phyloP scores from a whole-genome alignment of 306 rosid genomes.

The Vigna nakashimae region DNA sequence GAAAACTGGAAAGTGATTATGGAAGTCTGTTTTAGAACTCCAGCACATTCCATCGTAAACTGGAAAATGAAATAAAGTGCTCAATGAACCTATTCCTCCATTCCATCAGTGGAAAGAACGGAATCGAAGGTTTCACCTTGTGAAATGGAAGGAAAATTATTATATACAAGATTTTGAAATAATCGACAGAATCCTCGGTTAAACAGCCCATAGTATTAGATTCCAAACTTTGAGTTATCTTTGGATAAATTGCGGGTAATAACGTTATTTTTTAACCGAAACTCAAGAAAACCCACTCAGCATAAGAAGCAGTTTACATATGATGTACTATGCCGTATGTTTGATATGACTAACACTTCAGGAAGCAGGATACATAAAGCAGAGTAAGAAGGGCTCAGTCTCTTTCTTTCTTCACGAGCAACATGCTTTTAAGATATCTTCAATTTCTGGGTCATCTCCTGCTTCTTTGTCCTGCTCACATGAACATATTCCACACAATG shows the following conservation, averaged over 20 bases:
- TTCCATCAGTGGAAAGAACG: background rate
- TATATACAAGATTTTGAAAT: slow-evolving; percentile 26
- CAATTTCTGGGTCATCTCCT: slow-evolving; percentile 89
- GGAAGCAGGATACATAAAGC: slow-evolving; percentile 15
- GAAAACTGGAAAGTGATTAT: background rate
- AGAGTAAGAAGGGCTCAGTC: slow-evolving; percentile 2
- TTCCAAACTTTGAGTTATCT: slow-evolving; percentile 27
- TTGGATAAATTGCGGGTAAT: slow-evolving; percentile 4
- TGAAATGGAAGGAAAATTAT: slow-evolving; percentile 6
- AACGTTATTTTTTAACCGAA: slow-evolving; percentile 18
- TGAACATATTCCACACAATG: slow-evolving; percentile 23
- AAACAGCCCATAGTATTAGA: background rate
- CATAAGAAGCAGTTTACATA: slow-evolving; percentile 36
- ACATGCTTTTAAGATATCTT: slow-evolving; percentile 77
- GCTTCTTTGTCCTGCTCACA: slow-evolving; percentile 87
- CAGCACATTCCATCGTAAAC: background rate
- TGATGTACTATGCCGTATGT: background rate
- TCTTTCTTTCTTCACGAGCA: slow-evolving; percentile 55
- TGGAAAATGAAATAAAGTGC: background rate
- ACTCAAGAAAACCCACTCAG: slow-evolving; percentile 30
- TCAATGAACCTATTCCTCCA: background rate
- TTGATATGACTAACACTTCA: background rate
- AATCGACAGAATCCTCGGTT: background rate
- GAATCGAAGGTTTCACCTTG: background rate
- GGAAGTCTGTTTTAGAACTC: background rate